A percentile compares a stretch with the other conserved stretches of the same genome.
These are phyloP conservation scores for Solanum habrochaites DNA, from an alignment of 257 asterid species.

Conservation along the genomic window DNA sequence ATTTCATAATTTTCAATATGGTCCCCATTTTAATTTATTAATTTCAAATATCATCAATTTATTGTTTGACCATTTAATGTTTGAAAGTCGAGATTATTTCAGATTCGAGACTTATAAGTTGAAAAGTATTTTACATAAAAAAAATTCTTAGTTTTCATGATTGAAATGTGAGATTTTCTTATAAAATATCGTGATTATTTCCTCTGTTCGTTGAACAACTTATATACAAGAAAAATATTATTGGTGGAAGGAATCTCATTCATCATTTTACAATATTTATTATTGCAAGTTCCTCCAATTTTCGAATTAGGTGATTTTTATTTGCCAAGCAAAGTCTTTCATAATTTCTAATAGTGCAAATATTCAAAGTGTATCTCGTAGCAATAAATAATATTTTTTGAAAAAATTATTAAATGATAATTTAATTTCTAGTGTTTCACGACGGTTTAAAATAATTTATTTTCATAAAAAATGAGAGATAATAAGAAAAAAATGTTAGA, in stretches of 20 bases:
- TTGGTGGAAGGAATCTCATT: background rate
- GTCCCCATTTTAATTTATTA: background rate
- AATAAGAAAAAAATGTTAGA: no score
- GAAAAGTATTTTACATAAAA: background rate
- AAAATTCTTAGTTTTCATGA: background rate
- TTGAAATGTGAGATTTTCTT: background rate
- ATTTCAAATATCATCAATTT: background rate
- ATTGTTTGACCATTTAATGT: background rate
- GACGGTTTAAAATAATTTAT: no score
- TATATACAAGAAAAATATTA: background rate
- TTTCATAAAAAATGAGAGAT: no score
- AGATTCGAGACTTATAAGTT: background rate
- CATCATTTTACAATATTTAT: background rate
- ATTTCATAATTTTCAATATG: background rate
- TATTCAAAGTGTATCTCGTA: background rate
- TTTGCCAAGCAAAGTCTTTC: background rate
- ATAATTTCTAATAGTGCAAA: background rate
- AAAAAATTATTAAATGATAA: no score
- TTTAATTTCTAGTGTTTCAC: no score
- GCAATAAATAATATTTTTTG: no score
- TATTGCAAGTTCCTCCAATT: background rate
- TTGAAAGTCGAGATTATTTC: background rate
- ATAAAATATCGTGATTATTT: background rate
- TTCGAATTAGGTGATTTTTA: background rate
- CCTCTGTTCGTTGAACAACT: background rate